Evolutionary conservation across 345 rosid genomes (phyloP), one percentile per base, ranked within the genome.

Genomic region (Nephelium lappaceum): DNA sequence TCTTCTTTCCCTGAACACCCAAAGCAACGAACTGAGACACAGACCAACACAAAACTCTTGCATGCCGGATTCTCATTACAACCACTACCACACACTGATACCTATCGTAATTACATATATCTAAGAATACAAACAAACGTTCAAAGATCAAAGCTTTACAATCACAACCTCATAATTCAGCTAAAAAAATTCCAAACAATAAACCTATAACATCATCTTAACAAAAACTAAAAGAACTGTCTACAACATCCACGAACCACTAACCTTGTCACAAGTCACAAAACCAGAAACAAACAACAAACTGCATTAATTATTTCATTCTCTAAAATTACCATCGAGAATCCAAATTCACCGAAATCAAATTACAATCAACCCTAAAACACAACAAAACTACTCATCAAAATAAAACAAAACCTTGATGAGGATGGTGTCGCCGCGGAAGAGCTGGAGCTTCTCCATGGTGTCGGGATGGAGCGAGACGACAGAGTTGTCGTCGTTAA

Each of bases 401-500:
- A n/a, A 14, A 31, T 31, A 64, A 74, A 45, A 68, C 12, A 43
- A 73, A 79, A 95, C 98, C 99, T 95, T 95, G 81, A 93, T 87
- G 64, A 92, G 82, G 82, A 95, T 90, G 2, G 99, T 95, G 73
- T 95, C 98, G 9, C 99, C 99, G 7, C 99, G 93, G 80, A 95
- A 95, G 49, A 95, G 90, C 87, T 95, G 99, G 79, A 95, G 99
- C 88, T 91, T 95, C 87, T 95, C 99, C 99, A 93, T 95, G 64
- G 99, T 91, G 1, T 91, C 87, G 2, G 99, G 96, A 72, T 93
- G 95, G 18, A 95, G 88, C 8, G 95, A 74, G 39, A 92, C 97
- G 8, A 95, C 99, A 31, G 98, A 95, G 89, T 95, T 95, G 61
- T 95, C 98, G 69, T 95, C 98, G 77, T 92, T 92, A 71, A 85